Conservation (phyloP, 176 grass and related monocot species). For the Hsuehochloa calcarea region DNA sequence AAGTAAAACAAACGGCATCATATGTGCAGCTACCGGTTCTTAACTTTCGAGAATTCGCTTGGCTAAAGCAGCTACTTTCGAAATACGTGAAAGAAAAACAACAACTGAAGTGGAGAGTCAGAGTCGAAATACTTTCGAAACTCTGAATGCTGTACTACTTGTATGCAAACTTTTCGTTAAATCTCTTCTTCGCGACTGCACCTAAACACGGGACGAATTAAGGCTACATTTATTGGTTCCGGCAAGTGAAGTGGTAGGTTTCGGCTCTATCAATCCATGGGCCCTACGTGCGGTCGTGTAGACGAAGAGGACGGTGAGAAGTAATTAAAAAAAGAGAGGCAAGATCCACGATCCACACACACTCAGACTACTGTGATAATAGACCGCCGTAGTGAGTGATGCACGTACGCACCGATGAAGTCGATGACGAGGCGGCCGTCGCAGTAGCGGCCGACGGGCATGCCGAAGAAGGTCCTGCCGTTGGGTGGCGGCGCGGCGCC, state of each 20-base stretch:
- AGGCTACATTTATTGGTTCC: slow-evolving; percentile 33
- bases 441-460: slow-evolving; percentile 73
- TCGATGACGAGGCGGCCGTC: slow-evolving; percentile 91
- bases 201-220: background rate
- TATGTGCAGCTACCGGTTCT: background rate
- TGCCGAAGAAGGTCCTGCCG: slow-evolving; percentile 89
- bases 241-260: slow-evolving; percentile 6
- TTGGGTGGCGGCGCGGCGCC: slow-evolving; percentile 85
- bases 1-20: background rate
- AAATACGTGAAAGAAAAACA: background rate
- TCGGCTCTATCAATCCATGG: background rate
- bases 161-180: too few species aligned
- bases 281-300: background rate
- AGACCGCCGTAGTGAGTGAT: background rate
- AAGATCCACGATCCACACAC: background rate
- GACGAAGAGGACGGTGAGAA: background rate
- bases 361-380: background rate
- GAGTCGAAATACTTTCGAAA: background rate
- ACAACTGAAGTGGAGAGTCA: background rate
- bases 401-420: slow-evolving; percentile 64
- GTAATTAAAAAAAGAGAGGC: background rate
- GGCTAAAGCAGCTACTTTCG: background rate
- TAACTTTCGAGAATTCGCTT: background rate
- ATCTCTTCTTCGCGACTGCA: background rate
- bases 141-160: background rate